phyloP scores from a whole-genome alignment of 176 grass and related monocot genomes.

The Paspalum vaginatum region DNA sequence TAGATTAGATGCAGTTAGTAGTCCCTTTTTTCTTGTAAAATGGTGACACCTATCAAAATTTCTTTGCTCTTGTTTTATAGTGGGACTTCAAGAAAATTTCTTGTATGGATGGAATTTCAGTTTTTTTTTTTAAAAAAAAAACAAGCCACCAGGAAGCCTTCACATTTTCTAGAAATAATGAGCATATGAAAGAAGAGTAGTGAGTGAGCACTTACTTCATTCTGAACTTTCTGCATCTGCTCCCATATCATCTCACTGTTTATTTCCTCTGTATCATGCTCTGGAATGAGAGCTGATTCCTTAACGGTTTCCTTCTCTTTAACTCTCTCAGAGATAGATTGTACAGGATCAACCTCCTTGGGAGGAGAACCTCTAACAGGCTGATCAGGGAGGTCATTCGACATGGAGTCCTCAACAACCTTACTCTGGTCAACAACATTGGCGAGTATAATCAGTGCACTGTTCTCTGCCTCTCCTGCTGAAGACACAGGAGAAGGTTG shows the following conservation, averaged over 20 bases:
- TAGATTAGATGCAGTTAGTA: not conserved
- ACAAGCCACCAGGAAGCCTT: not conserved
- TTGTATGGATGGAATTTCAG: not conserved
- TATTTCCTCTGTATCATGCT: not conserved
- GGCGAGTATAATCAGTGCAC: not conserved
- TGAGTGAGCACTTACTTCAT: constrained; percentile 5
- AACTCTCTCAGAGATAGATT: not conserved
- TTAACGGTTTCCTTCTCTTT: not conserved
- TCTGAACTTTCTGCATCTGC: not conserved
- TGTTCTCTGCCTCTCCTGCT: not conserved
- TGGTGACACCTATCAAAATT: not conserved
- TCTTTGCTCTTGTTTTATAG: not conserved
- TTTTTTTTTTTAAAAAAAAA: not conserved
- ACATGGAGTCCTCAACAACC: not conserved
- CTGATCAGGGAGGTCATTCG: not conserved
- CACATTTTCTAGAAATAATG: not conserved
- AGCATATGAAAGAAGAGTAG: constrained; percentile 3
- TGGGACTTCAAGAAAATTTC: constrained; percentile 5
- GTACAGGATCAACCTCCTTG: not conserved
- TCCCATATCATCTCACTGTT: constrained; percentile 6
- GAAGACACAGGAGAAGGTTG: not conserved
- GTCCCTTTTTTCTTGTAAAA: not conserved
- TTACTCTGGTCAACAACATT: constrained; percentile 1
- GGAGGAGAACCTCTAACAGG: not conserved
- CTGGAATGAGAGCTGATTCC: not conserved